phyloP scores from a whole-genome alignment of 192 early-diverging fungal genomes.

The Linderina pennispora region DNA sequence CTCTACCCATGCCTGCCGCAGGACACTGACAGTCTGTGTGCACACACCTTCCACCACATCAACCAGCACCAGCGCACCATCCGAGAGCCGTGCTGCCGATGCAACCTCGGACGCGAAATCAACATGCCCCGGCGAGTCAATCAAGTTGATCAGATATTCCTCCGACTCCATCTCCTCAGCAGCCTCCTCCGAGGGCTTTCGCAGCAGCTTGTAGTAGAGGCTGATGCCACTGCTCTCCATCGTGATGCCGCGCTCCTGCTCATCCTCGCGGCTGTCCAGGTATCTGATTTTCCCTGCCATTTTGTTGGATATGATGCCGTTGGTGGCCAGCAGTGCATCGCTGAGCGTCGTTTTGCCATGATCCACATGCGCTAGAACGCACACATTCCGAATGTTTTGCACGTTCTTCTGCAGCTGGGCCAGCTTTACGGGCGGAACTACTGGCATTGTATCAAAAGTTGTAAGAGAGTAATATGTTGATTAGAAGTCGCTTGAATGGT shows the following conservation, averaged over 20 bases:
- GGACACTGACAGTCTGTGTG: slow-evolving; percentile 96
- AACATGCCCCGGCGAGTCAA: slow-evolving; percentile 98
- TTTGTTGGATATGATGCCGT: slow-evolving; percentile 95
- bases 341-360: slow-evolving; percentile 98
- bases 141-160: slow-evolving; percentile 93
- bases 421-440: slow-evolving; percentile 58
- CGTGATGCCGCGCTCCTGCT: slow-evolving; percentile 97
- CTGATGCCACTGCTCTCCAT: slow-evolving; percentile 98
- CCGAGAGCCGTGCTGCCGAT: slow-evolving; percentile 94
- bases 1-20: slow-evolving; percentile 92
- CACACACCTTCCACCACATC: slow-evolving; percentile 99
- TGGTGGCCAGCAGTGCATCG: slow-evolving; percentile 92
- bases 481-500: no score
- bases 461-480: background rate
- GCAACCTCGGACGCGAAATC: slow-evolving; percentile 99
- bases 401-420: slow-evolving; percentile 62
- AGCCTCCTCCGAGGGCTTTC: slow-evolving; percentile 6
- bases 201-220: slow-evolving; percentile 77
- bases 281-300: slow-evolving; percentile 94
- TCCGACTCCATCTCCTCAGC: slow-evolving; percentile 8
- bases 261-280: slow-evolving; percentile 93
- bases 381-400: slow-evolving; percentile 86
- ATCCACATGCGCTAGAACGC: slow-evolving; percentile 98
- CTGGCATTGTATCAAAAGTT: slow-evolving; percentile 57
- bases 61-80: slow-evolving; percentile 91